Evolutionary conservation across 2,329 filamentous ascomycete genomes (phyloP).

Genomic region (Simplicillium sp.): DNA sequence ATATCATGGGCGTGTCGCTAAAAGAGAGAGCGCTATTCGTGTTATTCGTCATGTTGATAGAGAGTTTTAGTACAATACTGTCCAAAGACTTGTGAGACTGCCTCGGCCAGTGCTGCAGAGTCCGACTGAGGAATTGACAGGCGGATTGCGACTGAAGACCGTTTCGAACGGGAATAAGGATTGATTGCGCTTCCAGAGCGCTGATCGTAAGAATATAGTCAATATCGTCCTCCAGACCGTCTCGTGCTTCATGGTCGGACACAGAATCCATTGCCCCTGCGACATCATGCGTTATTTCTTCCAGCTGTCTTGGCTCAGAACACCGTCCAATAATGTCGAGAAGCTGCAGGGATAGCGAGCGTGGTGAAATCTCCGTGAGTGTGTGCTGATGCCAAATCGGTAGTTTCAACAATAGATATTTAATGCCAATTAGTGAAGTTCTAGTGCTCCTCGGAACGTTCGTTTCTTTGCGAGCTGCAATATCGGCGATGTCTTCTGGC

Average conservation of each 20-base stretch:
- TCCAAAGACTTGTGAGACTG: slow-evolving; percentile 14
- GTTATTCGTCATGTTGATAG: slow-evolving; percentile 81
- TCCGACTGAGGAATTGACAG: slow-evolving; percentile 17
- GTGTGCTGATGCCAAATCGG: slow-evolving; percentile 49
- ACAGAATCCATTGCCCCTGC: slow-evolving; percentile 15
- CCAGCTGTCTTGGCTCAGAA: slow-evolving; percentile 17
- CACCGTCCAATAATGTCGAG: slow-evolving; percentile 35
- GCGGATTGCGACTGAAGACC: slow-evolving; percentile 16
- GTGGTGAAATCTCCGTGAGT: slow-evolving; percentile 47
- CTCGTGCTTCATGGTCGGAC: slow-evolving; percentile 11
- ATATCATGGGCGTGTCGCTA: slow-evolving; percentile 46
- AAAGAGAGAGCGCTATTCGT: slow-evolving; percentile 64
- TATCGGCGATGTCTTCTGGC: slow-evolving; percentile 43
- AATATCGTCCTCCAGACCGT: slow-evolving; percentile 14
- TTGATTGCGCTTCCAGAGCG: slow-evolving; percentile 24
- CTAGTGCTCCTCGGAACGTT: slow-evolving; percentile 62
- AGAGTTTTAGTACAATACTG: slow-evolving; percentile 41
- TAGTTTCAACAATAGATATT: slow-evolving; percentile 39
- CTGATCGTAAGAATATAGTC: slow-evolving; percentile 35
- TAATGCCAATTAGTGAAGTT: slow-evolving; percentile 43
- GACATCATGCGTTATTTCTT: slow-evolving; percentile 18
- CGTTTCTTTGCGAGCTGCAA: slow-evolving; percentile 55
- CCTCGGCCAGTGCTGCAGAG: slow-evolving; percentile 19
- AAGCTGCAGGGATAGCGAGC: slow-evolving; percentile 53
- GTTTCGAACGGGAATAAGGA: slow-evolving; percentile 11